Evolutionary conservation across 768 basidiomycete genomes (phyloP).

Genomic region (Galerina sulciceps): DNA sequence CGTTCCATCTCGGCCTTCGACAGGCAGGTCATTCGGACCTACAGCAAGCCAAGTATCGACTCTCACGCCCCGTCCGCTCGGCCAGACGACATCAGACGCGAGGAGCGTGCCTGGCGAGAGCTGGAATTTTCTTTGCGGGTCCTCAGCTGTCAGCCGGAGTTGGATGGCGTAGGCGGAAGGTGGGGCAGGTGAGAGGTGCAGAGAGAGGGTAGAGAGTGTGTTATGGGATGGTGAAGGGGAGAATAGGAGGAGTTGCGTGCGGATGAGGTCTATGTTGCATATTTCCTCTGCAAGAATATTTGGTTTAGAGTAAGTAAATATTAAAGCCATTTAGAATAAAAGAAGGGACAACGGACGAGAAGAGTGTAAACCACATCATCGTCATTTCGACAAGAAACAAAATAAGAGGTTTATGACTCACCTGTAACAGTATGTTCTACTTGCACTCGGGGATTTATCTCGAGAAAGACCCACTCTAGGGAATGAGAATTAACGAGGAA

Average conservation of each 20-base stretch:
- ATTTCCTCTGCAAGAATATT: constrained; percentile 68
- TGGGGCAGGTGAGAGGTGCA: constrained; percentile 68
- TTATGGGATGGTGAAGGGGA: constrained; percentile 66
- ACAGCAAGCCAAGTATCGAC: constrained; percentile 84
- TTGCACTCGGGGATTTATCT: constrained; percentile 91
- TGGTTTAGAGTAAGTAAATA: too few species aligned
- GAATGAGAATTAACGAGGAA: constrained; percentile 78
- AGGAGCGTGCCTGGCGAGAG: constrained; percentile 86
- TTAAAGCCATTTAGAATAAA: too few species aligned
- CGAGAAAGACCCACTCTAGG: constrained; percentile 85
- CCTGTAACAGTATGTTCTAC: constrained; percentile 94
- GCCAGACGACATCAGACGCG: constrained; percentile 67
- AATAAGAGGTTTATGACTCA: constrained; percentile 27
- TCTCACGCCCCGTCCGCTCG: constrained; percentile 86
- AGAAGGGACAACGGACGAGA: too few species aligned
- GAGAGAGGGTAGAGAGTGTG: constrained; percentile 65
- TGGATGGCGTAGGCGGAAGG: constrained; percentile 84
- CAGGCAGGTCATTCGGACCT: constrained; percentile 45
- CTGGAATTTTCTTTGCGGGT: constrained; percentile 74
- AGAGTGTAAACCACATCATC: background rate
- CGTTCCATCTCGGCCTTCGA: constrained; percentile 39
- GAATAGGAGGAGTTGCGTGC: constrained; percentile 88
- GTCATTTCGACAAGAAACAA: background rate
- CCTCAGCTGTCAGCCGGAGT: constrained; percentile 90
- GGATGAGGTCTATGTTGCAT: constrained; percentile 86